Evolutionary conservation across 345 rosid species (phyloP), one percentile per base, ranked within the genome.

Genomic region (Durio zibethinus): DNA sequence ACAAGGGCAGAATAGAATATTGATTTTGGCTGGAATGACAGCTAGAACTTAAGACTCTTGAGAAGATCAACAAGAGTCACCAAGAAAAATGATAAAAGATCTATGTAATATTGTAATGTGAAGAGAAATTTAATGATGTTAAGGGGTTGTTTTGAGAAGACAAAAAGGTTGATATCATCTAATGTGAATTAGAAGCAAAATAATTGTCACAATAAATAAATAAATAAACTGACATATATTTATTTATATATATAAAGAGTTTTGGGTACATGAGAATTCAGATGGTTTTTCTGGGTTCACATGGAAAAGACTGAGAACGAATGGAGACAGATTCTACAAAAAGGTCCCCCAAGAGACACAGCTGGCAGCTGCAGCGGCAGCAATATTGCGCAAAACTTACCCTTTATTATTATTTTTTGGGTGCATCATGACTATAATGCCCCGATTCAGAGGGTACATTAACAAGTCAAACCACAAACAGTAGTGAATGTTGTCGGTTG

Each of bases 381-480:
- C 56, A 68, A 16, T 66, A 33, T n/a, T 11, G 20, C 27, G n/a
- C 66, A 56, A 54, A 60, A 7, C 53, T 33, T 43, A 36, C 7
- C 33, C 66, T 12, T 11, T 60, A 54, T 54, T 54, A 54, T n/a
- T 48, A 9, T 14, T 36, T 59, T 4, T 16, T 16, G 6, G 10
- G 36, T 12, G 1, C 6, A 4, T 53, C n/a, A 71, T 61, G 68
- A 45, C 61, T 31, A 62, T 15, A 20, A 47, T 75, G 27, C 69
- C 78, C 78, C 47, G 0, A 2, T 29, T 62, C 71, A 61, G 2
- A 25, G 10, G 21, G 27, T 47, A 18, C 4, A 75, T 61, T 63
- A 57, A 62, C 78, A 31, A 12, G 71, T 75, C 71, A 47, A 63
- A 62, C 61, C 71, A 52, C 14, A 27, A 21, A 75, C 57, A 31